Evolutionary conservation across 2,329 filamentous ascomycete genomes (phyloP).

Genomic region (Corniculantispora saksenae): DNA sequence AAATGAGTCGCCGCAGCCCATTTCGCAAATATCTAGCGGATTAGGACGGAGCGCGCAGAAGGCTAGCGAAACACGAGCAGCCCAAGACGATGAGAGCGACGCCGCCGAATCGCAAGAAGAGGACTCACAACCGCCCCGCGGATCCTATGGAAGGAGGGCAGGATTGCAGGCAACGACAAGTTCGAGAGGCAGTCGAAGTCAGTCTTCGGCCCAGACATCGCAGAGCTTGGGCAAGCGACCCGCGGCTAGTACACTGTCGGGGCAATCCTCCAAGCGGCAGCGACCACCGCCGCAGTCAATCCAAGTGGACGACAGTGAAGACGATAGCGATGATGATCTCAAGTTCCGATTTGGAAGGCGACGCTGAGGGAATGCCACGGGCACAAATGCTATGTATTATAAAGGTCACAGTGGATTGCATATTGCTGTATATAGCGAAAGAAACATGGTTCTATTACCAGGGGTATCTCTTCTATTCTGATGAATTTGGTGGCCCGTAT

Average conservation of each 20-base stretch:
- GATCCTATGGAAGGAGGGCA: background rate
- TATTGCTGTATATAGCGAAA: background rate
- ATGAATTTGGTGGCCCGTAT: background rate
- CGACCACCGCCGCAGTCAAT: conserved; percentile 33
- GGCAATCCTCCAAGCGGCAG: conserved; percentile 30
- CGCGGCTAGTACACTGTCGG: conserved; percentile 31
- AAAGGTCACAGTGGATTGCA: background rate
- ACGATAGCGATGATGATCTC: conserved; percentile 57
- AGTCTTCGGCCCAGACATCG: conserved; percentile 23
- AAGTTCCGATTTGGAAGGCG: conserved; percentile 58
- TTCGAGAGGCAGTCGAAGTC: conserved; percentile 13
- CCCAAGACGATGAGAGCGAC: conserved; percentile 24
- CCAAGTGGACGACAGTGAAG: conserved; percentile 41
- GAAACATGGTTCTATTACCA: background rate
- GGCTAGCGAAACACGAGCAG: background rate
- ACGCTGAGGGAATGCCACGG: conserved; percentile 39
- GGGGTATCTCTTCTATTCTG: conserved; percentile 13
- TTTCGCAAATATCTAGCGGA: conserved; percentile 8
- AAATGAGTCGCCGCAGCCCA: conserved; percentile 8
- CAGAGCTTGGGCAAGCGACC: conserved; percentile 36
- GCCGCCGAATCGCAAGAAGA: conserved; percentile 25
- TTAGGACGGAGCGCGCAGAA: background rate
- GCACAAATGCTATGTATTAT: background rate
- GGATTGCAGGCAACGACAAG: background rate
- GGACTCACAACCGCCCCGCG: conserved; percentile 18